Base-by-base conservation (phyloP, 805 yeast genomes). In the Saccharomycopsis vini region DNA sequence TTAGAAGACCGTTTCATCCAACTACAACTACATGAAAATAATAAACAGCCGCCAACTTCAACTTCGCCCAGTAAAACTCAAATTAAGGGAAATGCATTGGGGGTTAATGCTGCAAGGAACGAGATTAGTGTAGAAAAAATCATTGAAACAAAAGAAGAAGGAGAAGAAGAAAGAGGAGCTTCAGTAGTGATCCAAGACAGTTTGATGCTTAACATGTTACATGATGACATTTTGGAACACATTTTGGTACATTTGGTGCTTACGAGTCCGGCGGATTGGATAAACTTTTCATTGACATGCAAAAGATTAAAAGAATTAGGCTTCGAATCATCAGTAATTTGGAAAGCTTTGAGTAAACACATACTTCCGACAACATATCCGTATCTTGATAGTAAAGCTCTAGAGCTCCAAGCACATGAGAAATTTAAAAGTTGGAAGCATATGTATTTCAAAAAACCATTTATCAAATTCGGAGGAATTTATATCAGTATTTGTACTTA, bases 401-500 rank as follows among this genome's bases (percentile, higher is more conserved):
- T 48, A 3, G 42, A 42, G 7, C 5, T 13, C 9, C 39, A 36
- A 21, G 42, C 42, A 2, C 31, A 33, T 13, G 18, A 24, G 3
- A 9, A 20, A 18, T 40, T 47, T 21, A 23, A 33, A 3, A 45
- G 51, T 31, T 73, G 73, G 72, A 61, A 71, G 49, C 50, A 54
- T 18, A 76, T 82, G 85, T 64, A 76, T 34, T 54, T 60, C 35
- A 71, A 73, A 30, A 64, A 95, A 32, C 96, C 97, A 0, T 81
- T 80, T 54, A 54, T 89, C 28, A 81, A 90, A 55, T 85, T 75
- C 58, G 68, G 77, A 43, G 98, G 98, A 1, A 71, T 87, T 16
- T 90, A 90, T 54, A 83, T 90, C 19, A 79, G 95, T 54, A 83
- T 80, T 16, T 84, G 89, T 41, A 83, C 83, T 49, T 89, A 88